Conservation (phyloP, 495 filamentous ascomycete genomes). For the Rhypophila decipiens region DNA sequence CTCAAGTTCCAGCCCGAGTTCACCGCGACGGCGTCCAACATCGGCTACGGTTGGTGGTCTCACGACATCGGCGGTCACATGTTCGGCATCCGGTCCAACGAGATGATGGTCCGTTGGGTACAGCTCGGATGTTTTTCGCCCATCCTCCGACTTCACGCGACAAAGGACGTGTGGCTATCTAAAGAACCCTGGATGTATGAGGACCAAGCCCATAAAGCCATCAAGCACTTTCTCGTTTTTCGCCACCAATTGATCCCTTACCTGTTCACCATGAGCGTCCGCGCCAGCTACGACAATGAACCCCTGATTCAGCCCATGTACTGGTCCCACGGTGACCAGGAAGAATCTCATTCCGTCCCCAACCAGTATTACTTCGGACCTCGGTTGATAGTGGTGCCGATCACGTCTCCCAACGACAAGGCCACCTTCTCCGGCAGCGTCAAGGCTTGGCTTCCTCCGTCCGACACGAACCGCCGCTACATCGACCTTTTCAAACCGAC, state of each 20-base stretch:
- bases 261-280: constrained; percentile 51
- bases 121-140: constrained; percentile 54
- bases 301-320: constrained; percentile 55
- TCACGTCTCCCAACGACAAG: constrained; percentile 38
- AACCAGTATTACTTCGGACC: constrained; percentile 52
- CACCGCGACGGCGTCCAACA: constrained; percentile 56
- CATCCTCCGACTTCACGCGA: constrained; percentile 51
- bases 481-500: constrained; percentile 46
- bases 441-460: constrained; percentile 46
- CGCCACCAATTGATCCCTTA: constrained; percentile 52
- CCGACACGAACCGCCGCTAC: too few species aligned
- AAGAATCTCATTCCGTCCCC: constrained; percentile 43
- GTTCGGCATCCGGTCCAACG: constrained; percentile 43
- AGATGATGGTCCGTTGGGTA: constrained; percentile 51
- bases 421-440: constrained; percentile 32
- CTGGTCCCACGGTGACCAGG: constrained; percentile 45
- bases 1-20: constrained; percentile 58
- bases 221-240: constrained; percentile 41
- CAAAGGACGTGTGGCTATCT: constrained; percentile 42
- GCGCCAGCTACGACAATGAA: constrained; percentile 31
- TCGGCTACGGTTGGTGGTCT: constrained; percentile 61
- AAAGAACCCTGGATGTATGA: constrained; percentile 54
- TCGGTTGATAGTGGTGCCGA: constrained; percentile 46
- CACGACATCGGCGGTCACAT: constrained; percentile 58
- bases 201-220: constrained; percentile 28